Evolutionary conservation across 106 monocot species (phyloP).

Genomic region (Dendrobium huoshanense): DNA sequence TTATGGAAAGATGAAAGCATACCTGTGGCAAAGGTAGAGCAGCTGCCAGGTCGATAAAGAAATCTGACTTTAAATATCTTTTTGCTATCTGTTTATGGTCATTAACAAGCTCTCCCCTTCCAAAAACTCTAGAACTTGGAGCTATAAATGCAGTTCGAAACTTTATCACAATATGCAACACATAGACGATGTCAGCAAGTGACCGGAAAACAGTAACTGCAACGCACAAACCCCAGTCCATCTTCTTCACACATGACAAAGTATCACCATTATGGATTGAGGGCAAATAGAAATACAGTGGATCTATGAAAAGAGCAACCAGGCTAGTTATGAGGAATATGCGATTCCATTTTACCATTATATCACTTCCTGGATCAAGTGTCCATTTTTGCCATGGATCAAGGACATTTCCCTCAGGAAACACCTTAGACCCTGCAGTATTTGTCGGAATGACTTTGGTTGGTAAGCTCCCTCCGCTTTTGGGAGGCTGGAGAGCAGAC

Average conservation of each 20-base stretch:
- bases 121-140: constrained; percentile 80
- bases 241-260: constrained; percentile 33
- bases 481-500: constrained; percentile 13
- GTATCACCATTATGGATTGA: constrained; percentile 14
- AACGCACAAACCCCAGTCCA: constrained; percentile 36
- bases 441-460: constrained; percentile 5
- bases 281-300: constrained; percentile 65
- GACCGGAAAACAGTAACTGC: constrained; percentile 38
- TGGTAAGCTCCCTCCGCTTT: constrained; percentile 9
- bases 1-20: background rate
- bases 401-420: constrained; percentile 22
- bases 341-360: constrained; percentile 60
- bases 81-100: constrained; percentile 63
- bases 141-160: constrained; percentile 81
- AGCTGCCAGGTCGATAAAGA: constrained; percentile 58
- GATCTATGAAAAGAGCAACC: constrained; percentile 60
- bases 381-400: constrained; percentile 44
- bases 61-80: constrained; percentile 67
- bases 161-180: constrained; percentile 69
- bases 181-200: constrained; percentile 64
- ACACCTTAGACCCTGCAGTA: constrained; percentile 25
- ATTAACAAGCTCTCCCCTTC: constrained; percentile 78
- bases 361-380: constrained; percentile 52
- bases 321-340: constrained; percentile 51
- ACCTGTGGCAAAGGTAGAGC: constrained; percentile 93